Evolutionary conservation across 2,329 filamentous ascomycete species (phyloP).

Genomic region (Trichophyton verrucosum): DNA sequence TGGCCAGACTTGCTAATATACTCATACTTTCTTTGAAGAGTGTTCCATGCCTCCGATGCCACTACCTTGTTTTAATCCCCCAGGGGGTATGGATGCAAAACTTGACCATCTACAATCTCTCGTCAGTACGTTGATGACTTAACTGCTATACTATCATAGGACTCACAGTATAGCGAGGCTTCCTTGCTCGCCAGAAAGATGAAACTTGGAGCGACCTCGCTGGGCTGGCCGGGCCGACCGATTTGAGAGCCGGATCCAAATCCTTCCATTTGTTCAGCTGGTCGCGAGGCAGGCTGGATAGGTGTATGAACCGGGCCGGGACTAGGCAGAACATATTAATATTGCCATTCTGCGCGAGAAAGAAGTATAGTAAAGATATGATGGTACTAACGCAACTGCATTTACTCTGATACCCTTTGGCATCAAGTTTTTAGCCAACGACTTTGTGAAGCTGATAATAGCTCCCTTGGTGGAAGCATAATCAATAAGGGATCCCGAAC

Average conservation of each 20-base stretch:
- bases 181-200: constrained; percentile 28
- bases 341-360: background rate
- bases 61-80: constrained; percentile 19
- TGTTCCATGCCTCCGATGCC: background rate
- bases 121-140: background rate
- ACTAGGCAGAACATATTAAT: constrained; percentile 12
- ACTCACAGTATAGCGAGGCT: constrained; percentile 26
- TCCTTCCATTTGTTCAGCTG: constrained; percentile 24
- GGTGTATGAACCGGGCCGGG: constrained; percentile 26
- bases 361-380: background rate
- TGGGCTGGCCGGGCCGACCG: constrained; percentile 27
- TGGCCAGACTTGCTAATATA: constrained; percentile 14
- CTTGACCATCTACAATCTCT: constrained; percentile 21
- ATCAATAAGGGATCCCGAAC: constrained; percentile 40
- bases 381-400: constrained; percentile 28
- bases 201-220: constrained; percentile 30
- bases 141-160: background rate
- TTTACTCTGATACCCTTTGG: constrained; percentile 47
- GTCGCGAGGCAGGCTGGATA: constrained; percentile 26
- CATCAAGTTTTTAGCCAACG: constrained; percentile 42
- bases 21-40: background rate
- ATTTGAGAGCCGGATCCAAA: constrained; percentile 21
- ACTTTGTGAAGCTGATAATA: constrained; percentile 44
- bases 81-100: constrained; percentile 25
- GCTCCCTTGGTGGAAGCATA: constrained; percentile 48